Conservation (phyloP, 2,329 filamentous ascomycete genomes). For the Lecanicillium sp. region DNA sequence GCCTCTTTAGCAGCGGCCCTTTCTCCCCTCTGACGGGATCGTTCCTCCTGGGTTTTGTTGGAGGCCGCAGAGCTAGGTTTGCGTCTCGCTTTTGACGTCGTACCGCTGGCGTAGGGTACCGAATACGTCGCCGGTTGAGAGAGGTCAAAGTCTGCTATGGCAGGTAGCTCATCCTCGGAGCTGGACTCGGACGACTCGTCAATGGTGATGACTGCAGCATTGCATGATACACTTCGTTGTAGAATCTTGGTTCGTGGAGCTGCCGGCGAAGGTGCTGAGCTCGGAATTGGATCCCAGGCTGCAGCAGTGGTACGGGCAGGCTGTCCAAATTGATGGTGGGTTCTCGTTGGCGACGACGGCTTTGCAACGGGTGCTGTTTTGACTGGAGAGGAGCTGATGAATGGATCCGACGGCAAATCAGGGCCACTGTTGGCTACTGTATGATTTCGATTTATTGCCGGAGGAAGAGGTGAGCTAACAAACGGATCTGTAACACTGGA, state of each 20-base stretch:
- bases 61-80: neutral
- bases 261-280: conserved; percentile 34
- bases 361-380: conserved; percentile 1
- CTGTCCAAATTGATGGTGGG: neutral
- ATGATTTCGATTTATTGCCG: neutral
- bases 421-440: neutral
- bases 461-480: conserved; percentile 22
- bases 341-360: neutral
- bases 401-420: conserved; percentile 15
- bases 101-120: conserved; percentile 14
- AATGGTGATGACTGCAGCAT: conserved; percentile 24
- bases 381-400: conserved; percentile 13
- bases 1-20: conserved; percentile 43
- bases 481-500: conserved; percentile 22
- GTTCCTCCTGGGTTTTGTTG: conserved; percentile 20
- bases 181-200: conserved; percentile 22
- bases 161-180: conserved; percentile 42
- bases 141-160: conserved; percentile 33
- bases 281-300: conserved; percentile 45
- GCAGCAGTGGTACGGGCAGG: conserved; percentile 1
- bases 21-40: conserved; percentile 29
- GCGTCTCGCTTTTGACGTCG: conserved; percentile 13
- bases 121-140: conserved; percentile 12
- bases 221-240: conserved; percentile 23
- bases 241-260: conserved; percentile 12